Evolutionary conservation across 2,329 filamentous ascomycete genomes (phyloP), one percentile per base, ranked within the genome.

Genomic region (Ceratocystis cubensis): DNA sequence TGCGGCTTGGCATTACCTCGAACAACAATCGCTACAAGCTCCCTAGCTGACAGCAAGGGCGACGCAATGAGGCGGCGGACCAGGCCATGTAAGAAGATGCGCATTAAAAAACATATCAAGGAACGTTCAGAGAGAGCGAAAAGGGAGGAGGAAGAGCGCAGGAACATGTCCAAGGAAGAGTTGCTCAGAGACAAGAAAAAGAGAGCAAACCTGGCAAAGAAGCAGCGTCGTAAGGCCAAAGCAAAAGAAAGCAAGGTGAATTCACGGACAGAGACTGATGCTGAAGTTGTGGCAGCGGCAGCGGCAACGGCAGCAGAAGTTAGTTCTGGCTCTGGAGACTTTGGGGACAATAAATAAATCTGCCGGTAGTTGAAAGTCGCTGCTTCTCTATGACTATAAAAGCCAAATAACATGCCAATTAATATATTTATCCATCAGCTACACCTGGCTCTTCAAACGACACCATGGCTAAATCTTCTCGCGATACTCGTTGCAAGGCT

Each of bases 151-250:
- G 72, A 72, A 50, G 75, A 74, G 70, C 76, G 73, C 68, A 71
- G 74, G 50, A 71, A 72, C 48, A 69, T 76, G 69, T 74, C 73
- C 6, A 83, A 80, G 72, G 81, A 82, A 71, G 77, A 81, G 70
- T 75, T 78, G 61, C 70, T 83, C 48, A 77, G 74, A 70, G 81
- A 83, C 67, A 84, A 84, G 77, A 84, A 84, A 76, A 84, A 84
- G 75, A 77, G 82, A 70, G 72, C 84, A 69, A 87, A 87, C 70
- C 75, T 82, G 67, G 73, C 80, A 70, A 85, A 82, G 76, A 85
- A 86, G 75, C 70, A 85, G 68, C 82, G 83, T 73, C 78, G 79
- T 71, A 79, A 80, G 71, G 78, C 79, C 56, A 86, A 86, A 74
- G 82, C 80, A 69, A 83, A 78, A 72, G 80, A 80, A 71, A 77